Evolutionary conservation across 2,329 filamentous ascomycete species (phyloP), one percentile per base, ranked within the genome.

Genomic region (Colletotrichum gigasporum): DNA sequence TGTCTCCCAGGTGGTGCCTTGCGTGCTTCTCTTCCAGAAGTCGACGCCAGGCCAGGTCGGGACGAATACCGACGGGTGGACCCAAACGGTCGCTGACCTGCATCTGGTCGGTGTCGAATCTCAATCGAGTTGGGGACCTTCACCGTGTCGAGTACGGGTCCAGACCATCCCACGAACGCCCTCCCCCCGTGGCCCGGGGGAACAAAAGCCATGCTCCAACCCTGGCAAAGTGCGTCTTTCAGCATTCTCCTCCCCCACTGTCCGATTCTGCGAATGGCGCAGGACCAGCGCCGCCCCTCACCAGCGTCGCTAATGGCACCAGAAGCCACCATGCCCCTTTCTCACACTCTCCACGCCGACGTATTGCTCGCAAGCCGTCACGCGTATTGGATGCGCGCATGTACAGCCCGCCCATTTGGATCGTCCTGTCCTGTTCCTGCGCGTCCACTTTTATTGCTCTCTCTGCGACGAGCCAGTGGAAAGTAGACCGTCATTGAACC

Each of bases 371-470:
- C 34, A 32, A 4, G 16, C 8, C 28, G 35, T 48, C 47, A 35
- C 61, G 26, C 61, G 48, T 61, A 48, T 61, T 39, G 20, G 34
- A 42, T 48, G 35, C 39, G 41, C 18, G 32, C 24, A 54, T 54
- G 10, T 20, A 20, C 28, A 26, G 30, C 16, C 41, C 41, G 61
- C 55, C 32, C 48, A 50, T 64, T 64, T 22, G 41, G 48, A 64
- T 64, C 48, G 56, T 35, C 56, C 47, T 20, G 16, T 14, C 16
- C 22, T 48, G 47, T 24, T 41, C 11, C 32, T 20, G 39, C 22
- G 7, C n/a, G 7, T 51, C 30, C 54, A 44, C 54, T 39, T 63
- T 59, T n/a, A 28, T 39, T 11, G 37, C 24, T 12, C 24, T 20
- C 14, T 22, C 26, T 30, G n/a, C 37, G 28, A 35, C 20, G 12